Conservation (phyloP, 164 flowering plant genomes). For the Annona squamosa region DNA sequence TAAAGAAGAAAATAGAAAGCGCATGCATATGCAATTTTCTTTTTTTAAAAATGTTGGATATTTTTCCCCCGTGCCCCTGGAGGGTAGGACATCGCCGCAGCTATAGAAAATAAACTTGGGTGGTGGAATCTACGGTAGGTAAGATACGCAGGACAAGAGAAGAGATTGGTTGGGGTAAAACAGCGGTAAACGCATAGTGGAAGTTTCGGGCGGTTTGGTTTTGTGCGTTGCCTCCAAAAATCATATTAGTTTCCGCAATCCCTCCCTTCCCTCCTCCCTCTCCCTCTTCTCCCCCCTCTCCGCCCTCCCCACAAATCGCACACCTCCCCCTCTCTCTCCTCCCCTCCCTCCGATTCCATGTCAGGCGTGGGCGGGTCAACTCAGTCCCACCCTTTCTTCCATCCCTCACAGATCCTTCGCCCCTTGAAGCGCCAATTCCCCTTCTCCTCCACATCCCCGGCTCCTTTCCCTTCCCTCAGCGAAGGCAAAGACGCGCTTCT, state of each 20-base stretch:
- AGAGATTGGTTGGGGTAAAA: not conserved
- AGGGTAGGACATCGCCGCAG: too few species aligned
- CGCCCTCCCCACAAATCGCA: not conserved
- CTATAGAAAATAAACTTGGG: too few species aligned
- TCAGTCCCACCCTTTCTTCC: slow-evolving; percentile 9
- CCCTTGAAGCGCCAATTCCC: slow-evolving; percentile 14
- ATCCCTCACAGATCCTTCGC: slow-evolving; percentile 1
- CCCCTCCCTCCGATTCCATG: slow-evolving; percentile 1
- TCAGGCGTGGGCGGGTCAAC: slow-evolving; percentile 15
- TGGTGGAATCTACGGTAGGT: too few species aligned
- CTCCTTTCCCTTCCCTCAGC: not conserved
- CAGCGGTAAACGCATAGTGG: not conserved
- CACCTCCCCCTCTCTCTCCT: not conserved
- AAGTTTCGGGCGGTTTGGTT: not conserved
- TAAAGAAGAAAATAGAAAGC: too few species aligned
- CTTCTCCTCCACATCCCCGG: slow-evolving; percentile 5
- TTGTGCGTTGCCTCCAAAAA: slow-evolving; percentile 1
- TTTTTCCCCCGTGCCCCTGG: too few species aligned
- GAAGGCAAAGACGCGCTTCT: not conserved
- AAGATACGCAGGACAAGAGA: too few species aligned
- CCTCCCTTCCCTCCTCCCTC: slow-evolving; percentile 4
- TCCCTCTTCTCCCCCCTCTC: slow-evolving; percentile 8
- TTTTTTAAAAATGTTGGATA: too few species aligned
- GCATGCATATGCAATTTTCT: too few species aligned
- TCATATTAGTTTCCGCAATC: not conserved